Base-by-base conservation (phyloP, 2,329 filamentous ascomycete species). In the Cytospora mali region DNA sequence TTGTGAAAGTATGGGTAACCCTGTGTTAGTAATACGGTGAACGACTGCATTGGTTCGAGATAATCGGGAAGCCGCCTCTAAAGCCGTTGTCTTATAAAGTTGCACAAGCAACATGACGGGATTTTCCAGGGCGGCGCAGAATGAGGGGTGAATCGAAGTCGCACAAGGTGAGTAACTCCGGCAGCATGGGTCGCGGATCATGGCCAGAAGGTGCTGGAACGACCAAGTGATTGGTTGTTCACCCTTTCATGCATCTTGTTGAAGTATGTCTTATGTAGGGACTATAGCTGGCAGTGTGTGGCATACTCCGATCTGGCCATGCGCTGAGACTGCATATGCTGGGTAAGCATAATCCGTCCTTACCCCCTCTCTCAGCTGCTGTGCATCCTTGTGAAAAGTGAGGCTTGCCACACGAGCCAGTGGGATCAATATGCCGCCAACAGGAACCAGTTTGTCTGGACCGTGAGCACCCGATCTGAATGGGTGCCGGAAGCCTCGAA, bases 271-370 rank as follows among this genome's bases (percentile, higher is more conserved):
- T 23, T 48, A 51, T 29, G 28, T 53, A 59, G 57, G 35, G 1
- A 27, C 13, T 31, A 28, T 53, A 35, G 23, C 42, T 18, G 23
- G 62, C 53, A 56, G 50, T 7, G 42, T 50, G 55, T 49, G 23
- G 54, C 27, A 50, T 56, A 52, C 49, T 52, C 58, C 55, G 62
- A 64, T 64, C 55, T 62, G 54, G 50, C 53, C 35, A 48, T 35
- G 62, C 58, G 51, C 58, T 62, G 58, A 64, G 55, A 64, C 58
- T 31, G 62, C 62, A 61, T 49, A n/a, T 50, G 28, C 48, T 54
- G 54, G 39, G 49, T 31, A 51, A 27, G 51, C 58, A 64, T 49
- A n/a, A n/a, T n/a, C n/a, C n/a, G n/a, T n/a, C n/a, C n/a, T n/a
- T n/a, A n/a, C n/a, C 6, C 57, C 54, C 29, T 39, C 39, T 50